Conservation (phyloP, 768 basidiomycete species). For the Suillus hirtellus region DNA sequence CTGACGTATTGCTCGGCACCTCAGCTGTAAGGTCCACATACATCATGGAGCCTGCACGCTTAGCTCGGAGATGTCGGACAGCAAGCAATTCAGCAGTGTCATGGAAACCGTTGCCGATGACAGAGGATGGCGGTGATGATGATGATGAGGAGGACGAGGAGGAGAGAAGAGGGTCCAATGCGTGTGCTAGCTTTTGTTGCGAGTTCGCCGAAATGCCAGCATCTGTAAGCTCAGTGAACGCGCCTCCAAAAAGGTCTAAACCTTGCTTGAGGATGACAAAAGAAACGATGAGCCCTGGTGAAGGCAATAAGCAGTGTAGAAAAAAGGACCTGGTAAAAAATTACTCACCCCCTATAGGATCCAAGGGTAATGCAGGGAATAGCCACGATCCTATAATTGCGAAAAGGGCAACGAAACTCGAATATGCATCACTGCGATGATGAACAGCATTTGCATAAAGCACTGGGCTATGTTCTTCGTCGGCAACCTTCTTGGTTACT, state of each 20-base stretch:
- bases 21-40: constrained; percentile 81
- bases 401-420: constrained; percentile 85
- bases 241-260: constrained; percentile 59
- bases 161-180: constrained; percentile 57
- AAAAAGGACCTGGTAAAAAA: background rate
- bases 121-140: constrained; percentile 25
- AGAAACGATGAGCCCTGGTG: constrained; percentile 81
- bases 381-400: constrained; percentile 91
- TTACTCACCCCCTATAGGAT: constrained; percentile 85
- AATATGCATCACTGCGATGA: constrained; percentile 96
- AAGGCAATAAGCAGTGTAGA: constrained; percentile 8
- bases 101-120: constrained; percentile 13
- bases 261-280: constrained; percentile 84
- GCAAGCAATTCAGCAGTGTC: constrained; percentile 39
- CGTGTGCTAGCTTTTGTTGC: constrained; percentile 50
- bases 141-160: constrained; percentile 4
- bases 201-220: constrained; percentile 68
- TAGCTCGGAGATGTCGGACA: constrained; percentile 63
- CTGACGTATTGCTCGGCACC: constrained; percentile 60
- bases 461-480: constrained; percentile 89
- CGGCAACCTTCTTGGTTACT: constrained; percentile 84
- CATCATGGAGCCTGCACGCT: constrained; percentile 77
- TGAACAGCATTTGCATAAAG: constrained; percentile 95
- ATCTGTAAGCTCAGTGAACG: constrained; percentile 82
- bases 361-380: constrained; percentile 84